Evolutionary conservation across 495 filamentous ascomycete species (phyloP), one percentile per base, ranked within the genome.

Genomic region (Collariella sp.): DNA sequence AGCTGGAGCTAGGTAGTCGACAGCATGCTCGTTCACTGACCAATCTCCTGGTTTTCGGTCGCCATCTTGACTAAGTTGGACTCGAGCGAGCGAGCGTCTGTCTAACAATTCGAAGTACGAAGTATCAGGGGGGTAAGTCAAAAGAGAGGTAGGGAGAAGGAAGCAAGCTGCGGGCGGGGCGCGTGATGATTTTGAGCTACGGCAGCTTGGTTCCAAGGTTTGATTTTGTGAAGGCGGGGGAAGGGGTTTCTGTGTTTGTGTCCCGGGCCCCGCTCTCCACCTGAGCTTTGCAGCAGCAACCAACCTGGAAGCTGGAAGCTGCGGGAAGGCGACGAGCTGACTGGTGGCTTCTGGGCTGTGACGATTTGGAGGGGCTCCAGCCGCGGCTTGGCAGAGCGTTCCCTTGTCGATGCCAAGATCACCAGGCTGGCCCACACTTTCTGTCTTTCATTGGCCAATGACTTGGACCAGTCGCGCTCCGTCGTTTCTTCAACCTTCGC

Each of bases 141-240:
- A n/a, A 9, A 46, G 10, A 35, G 10, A 54, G 41, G 50, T 50
- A 55, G 42, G 39, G 52, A 51, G 52, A 54, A 18, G 39, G 51
- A 54, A 49, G 48, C 48, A 51, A 54, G 34, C 45, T 54, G 51
- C 52, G 45, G 53, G 46, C 26, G 45, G 39, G 49, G 38, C 46
- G 35, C 56, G 50, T 52, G 57, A 53, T 55, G 62, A 57, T 69
- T 69, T 69, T 67, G 64, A 60, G 57, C 47, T 55, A 34, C 39
- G 54, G 55, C 35, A 65, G 63, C 56, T 64, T 56, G 56, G n/a
- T n/a, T 31, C 26, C 26, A 31, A 31, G 26, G 4, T 31, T 31
- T 4, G 9, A 66, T 68, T 64, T 72, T 71, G 56, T 61, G 59
- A 69, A 70, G 63, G 64, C 63, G 66, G 70, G 66, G 67, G 67